A percentile compares a stretch with the other conserved stretches of the same genome.
These are phyloP conservation scores for Cryptosporidium tyzzeri DNA, from an alignment of 169 alveolate genomes.

Conservation along the genomic window DNA sequence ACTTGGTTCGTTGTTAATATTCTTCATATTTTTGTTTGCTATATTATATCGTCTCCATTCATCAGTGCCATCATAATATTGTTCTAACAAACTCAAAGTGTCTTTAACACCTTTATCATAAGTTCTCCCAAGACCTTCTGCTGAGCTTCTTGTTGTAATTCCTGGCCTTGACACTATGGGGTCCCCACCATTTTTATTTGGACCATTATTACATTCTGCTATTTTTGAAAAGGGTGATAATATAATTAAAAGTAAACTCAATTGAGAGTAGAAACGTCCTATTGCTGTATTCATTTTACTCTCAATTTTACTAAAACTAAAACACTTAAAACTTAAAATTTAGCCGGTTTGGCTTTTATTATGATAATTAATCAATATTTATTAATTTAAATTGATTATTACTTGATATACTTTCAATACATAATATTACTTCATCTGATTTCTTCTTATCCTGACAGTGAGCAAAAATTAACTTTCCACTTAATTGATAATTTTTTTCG, in stretches of 20 bases:
- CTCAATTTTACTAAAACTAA: neutral
- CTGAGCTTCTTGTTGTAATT: slow-evolving; percentile 52
- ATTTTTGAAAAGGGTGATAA: neutral
- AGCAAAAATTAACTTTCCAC: neutral
- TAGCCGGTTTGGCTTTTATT: neutral
- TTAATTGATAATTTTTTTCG: neutral
- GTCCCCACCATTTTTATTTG: neutral
- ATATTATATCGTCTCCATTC: slow-evolving; percentile 54
- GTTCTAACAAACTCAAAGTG: slow-evolving; percentile 25
- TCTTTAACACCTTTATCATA: slow-evolving; percentile 72
- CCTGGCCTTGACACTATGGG: slow-evolving; percentile 48
- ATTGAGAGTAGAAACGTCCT: neutral
- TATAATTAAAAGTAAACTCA: slow-evolving; percentile 4
- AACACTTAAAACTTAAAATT: neutral
- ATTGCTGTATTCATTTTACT: neutral
- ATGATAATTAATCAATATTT: neutral
- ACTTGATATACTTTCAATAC: neutral
- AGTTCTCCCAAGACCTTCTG: slow-evolving; percentile 72
- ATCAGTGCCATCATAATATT: slow-evolving; percentile 49
- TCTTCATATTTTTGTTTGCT: slow-evolving; percentile 23
- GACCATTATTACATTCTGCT: neutral
- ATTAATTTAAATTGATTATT: neutral
- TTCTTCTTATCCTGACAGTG: neutral
- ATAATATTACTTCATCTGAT: slow-evolving; percentile 8
- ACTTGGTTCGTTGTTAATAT: neutral